Evolutionary conservation across 371 early-diverging fungal genomes (phyloP).

Genomic region (Mucor indicus): DNA sequence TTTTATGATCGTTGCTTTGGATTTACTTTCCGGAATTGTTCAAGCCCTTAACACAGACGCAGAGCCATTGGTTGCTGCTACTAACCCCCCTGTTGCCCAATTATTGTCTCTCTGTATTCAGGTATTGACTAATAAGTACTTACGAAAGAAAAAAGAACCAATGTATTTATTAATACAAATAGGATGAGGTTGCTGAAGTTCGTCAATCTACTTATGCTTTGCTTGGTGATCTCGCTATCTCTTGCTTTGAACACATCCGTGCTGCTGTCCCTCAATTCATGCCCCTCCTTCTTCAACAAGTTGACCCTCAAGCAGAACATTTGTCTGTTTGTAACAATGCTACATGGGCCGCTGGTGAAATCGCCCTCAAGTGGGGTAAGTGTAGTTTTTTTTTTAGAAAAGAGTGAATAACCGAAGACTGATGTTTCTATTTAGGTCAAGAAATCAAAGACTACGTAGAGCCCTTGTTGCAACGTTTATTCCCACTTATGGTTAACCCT

Average conservation of each 20-base stretch:
- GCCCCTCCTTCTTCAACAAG: constrained; percentile 70
- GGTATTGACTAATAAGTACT: constrained; percentile 29
- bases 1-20: constrained; percentile 91
- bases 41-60: constrained; percentile 83
- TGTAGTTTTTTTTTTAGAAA: not conserved
- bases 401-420: not conserved
- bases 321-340: constrained; percentile 89
- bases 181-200: constrained; percentile 80
- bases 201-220: constrained; percentile 93
- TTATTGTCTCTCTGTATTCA: constrained; percentile 78
- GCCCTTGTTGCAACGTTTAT: constrained; percentile 76
- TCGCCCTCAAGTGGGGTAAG: constrained; percentile 72
- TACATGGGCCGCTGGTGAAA: constrained; percentile 93
- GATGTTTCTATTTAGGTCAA: constrained; percentile 30
- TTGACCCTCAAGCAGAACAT: constrained; percentile 62
- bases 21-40: constrained; percentile 88
- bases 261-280: constrained; percentile 74
- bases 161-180: not conserved
- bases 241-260: constrained; percentile 71
- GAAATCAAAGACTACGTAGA: constrained; percentile 72
- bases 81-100: constrained; percentile 71
- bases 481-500: constrained; percentile 71
- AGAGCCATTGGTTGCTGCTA: constrained; percentile 69
- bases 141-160: not conserved
- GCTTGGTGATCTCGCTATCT: constrained; percentile 88